Conservation (phyloP, 1,284 basidiomycete species). For the Cystobasidium pallidum region DNA sequence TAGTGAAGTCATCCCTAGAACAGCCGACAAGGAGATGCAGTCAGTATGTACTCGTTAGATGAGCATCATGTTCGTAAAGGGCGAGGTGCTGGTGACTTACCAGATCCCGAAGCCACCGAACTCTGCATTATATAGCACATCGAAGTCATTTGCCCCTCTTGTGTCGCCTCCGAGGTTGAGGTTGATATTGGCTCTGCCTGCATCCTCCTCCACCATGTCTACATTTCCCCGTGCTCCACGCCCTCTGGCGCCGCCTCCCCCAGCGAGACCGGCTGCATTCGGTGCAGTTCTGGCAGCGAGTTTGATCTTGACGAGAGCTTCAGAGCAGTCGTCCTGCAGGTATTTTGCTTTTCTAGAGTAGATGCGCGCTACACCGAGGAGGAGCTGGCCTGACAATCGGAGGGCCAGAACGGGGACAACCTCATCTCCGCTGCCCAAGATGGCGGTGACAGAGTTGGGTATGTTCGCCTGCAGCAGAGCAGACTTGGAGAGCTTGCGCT, state of each 20-base stretch:
- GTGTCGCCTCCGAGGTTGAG: constrained; percentile 56
- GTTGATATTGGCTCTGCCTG: constrained; percentile 83
- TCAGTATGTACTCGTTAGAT: neutral
- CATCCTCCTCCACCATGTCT: constrained; percentile 82
- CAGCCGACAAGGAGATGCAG: neutral
- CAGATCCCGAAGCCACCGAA: constrained; percentile 44
- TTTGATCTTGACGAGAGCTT: constrained; percentile 91
- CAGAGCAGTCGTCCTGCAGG: constrained; percentile 94
- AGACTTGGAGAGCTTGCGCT: constrained; percentile 93
- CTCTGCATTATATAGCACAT: constrained; percentile 43
- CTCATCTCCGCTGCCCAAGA: constrained; percentile 48
- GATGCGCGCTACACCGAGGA: constrained; percentile 94
- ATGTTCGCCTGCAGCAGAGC: constrained; percentile 94
- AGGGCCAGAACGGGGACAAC: constrained; percentile 72
- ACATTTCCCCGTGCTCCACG: constrained; percentile 32
- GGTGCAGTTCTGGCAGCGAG: constrained; percentile 62
- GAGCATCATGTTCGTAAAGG: neutral
- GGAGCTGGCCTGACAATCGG: constrained; percentile 88
- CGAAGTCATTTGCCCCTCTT: constrained; percentile 40
- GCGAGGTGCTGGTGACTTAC: constrained; percentile 1
- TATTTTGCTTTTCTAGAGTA: constrained; percentile 98
- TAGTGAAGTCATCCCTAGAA: constrained; percentile 38
- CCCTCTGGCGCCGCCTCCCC: constrained; percentile 13
- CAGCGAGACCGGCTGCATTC: constrained; percentile 15
- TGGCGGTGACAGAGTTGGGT: constrained; percentile 67